phyloP scores from a whole-genome alignment of 495 filamentous ascomycete genomes.

The Aspergillus leporis region DNA sequence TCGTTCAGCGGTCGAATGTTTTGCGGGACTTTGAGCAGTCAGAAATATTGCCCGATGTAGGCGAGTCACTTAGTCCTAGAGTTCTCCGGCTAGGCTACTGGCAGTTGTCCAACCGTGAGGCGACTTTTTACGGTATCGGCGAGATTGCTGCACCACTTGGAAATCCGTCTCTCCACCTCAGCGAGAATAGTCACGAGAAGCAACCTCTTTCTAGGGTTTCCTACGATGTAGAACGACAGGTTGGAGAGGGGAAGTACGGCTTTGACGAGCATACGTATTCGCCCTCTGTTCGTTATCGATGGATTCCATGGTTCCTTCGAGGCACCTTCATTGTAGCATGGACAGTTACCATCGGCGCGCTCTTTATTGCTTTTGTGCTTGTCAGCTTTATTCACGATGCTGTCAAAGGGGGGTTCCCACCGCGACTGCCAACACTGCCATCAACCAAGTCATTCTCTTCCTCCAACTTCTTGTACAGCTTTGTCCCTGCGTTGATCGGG shows the following conservation, averaged over 20 bases:
- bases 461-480: conserved; percentile 86
- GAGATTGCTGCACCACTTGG: conserved; percentile 58
- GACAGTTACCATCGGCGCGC: conserved; percentile 58
- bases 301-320: conserved; percentile 78
- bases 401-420: conserved; percentile 67
- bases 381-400: conserved; percentile 75
- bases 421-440: conserved; percentile 61
- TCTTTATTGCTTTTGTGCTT: conserved; percentile 72
- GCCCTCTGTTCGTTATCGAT: conserved; percentile 56
- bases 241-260: conserved; percentile 30
- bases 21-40: conserved; percentile 65
- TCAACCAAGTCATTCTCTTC: conserved; percentile 69
- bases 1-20: conserved; percentile 79
- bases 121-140: conserved; percentile 66
- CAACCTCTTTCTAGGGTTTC: conserved; percentile 35
- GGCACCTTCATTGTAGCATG: conserved; percentile 63
- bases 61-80: conserved; percentile 44
- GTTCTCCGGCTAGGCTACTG: conserved; percentile 80
- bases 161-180: conserved; percentile 54
- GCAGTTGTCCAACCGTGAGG: conserved; percentile 59
- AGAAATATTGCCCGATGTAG: conserved; percentile 53
- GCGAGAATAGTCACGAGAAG: conserved; percentile 31
- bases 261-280: conserved; percentile 47
- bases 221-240: conserved; percentile 47
- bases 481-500: conserved; percentile 75